phyloP scores from a whole-genome alignment of 2,329 filamentous ascomycete species.

The Magnaporthiopsis incrustans region DNA sequence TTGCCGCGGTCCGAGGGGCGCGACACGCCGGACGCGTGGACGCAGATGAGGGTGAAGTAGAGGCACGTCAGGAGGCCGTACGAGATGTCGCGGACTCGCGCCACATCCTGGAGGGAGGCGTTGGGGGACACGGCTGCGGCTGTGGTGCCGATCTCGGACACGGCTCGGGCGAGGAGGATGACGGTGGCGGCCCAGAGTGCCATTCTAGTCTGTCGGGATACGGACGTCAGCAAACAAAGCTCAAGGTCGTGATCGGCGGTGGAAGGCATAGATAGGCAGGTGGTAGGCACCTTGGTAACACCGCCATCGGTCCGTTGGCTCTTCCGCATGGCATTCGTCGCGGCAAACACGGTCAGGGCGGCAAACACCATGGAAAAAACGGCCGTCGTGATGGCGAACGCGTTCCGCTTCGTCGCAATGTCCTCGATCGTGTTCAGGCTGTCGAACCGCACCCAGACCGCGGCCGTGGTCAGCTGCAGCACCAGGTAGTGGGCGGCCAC shows the following conservation, averaged over 20 bases:
- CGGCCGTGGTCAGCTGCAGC: conserved; percentile 12
- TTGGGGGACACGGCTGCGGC: not conserved
- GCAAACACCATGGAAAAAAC: conserved; percentile 10
- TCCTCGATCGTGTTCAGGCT: conserved; percentile 15
- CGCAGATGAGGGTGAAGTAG: not conserved
- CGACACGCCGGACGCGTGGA: not conserved
- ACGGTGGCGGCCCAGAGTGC: not conserved
- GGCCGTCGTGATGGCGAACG: conserved; percentile 13
- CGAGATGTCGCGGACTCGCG: not conserved
- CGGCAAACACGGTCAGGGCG: not conserved
- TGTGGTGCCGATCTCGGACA: not conserved
- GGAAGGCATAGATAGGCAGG: no score
- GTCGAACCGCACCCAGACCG: conserved; percentile 14
- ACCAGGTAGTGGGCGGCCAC: conserved; percentile 13
- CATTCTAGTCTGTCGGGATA: not conserved
- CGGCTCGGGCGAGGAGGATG: not conserved
- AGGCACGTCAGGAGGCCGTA: not conserved
- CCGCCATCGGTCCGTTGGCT: not conserved
- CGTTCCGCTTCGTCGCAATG: conserved; percentile 13
- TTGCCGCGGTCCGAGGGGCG: not conserved
- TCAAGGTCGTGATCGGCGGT: no score
- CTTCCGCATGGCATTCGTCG: not conserved
- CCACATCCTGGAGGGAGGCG: no score
- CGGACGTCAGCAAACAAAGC: no score
- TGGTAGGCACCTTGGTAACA: not conserved